A percentile compares a stretch with the other conserved stretches of the same genome.
Conservation (phyloP, 495 filamentous ascomycete genomes). For the Wilcoxina mikolae region DNA sequence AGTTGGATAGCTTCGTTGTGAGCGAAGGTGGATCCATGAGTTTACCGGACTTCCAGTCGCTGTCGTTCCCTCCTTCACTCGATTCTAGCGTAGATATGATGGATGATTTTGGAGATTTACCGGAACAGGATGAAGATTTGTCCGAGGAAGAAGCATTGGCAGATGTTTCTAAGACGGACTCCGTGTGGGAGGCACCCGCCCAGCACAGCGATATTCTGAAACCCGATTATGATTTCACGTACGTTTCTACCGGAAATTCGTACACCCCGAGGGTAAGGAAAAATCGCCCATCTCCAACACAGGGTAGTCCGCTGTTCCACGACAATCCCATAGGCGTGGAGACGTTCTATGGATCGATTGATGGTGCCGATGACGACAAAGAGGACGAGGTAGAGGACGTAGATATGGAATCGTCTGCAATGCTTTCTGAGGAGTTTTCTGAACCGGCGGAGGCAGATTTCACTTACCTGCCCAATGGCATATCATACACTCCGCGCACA, state of each 20-base stretch:
- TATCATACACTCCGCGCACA: conserved; percentile 11
- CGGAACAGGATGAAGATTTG: conserved; percentile 1
- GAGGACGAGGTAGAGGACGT: conserved; percentile 11
- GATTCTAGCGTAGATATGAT: neutral
- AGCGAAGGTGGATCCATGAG: neutral
- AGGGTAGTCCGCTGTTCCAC: too few species aligned
- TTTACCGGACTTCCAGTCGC: neutral
- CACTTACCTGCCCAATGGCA: conserved; percentile 6
- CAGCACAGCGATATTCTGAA: neutral
- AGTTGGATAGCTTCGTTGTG: neutral
- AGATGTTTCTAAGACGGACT: neutral
- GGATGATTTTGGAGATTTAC: neutral
- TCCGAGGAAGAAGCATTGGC: neutral
- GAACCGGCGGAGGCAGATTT: conserved; percentile 11
- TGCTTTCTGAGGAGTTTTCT: neutral
- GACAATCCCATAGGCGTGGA: too few species aligned
- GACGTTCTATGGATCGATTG: neutral
- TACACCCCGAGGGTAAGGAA: conserved; percentile 7
- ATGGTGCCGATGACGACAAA: neutral
- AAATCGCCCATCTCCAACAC: conserved; percentile 6
- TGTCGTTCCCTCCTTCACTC: neutral
- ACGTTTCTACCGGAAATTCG: conserved; percentile 8
- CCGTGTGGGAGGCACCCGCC: neutral
- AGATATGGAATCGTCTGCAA: neutral
- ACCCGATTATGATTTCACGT: conserved; percentile 10